Conservation (phyloP, 164 flowering plant species). For the Tetracentron sinense region DNA sequence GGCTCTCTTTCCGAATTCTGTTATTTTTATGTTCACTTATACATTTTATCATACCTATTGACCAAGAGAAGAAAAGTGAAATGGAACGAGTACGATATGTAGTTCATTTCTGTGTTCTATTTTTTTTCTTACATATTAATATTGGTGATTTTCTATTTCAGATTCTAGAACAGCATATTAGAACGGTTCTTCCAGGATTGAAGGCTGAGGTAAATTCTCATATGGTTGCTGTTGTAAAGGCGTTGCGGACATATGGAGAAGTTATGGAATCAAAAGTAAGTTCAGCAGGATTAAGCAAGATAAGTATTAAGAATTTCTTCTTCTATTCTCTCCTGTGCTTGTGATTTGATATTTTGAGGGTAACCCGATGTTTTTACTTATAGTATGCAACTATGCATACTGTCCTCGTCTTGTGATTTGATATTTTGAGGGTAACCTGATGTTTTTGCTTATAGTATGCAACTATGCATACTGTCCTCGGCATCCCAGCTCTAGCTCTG, state of each 20-base stretch:
- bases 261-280: constrained; percentile 40
- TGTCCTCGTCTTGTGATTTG: not conserved
- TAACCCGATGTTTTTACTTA: no score
- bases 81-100: not conserved
- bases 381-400: not conserved
- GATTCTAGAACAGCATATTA: constrained; percentile 52
- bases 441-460: not conserved
- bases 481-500: no score
- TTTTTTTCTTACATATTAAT: not conserved
- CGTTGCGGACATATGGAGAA: constrained; percentile 39
- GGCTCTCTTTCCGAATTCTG: no score
- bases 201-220: constrained; percentile 36
- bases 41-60: no score
- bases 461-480: not conserved
- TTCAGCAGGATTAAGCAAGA: not conserved
- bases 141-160: constrained; percentile 12
- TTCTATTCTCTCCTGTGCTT: not conserved
- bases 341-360: no score
- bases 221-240: constrained; percentile 36
- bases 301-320: not conserved
- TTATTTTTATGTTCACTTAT: no score
- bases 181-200: constrained; percentile 38
- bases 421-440: no score
- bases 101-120: not conserved
- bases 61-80: no score